These are phyloP conservation scores for Prunus yedoensis DNA, from an alignment of 331 rosid species.

Conservation along the genomic window DNA sequence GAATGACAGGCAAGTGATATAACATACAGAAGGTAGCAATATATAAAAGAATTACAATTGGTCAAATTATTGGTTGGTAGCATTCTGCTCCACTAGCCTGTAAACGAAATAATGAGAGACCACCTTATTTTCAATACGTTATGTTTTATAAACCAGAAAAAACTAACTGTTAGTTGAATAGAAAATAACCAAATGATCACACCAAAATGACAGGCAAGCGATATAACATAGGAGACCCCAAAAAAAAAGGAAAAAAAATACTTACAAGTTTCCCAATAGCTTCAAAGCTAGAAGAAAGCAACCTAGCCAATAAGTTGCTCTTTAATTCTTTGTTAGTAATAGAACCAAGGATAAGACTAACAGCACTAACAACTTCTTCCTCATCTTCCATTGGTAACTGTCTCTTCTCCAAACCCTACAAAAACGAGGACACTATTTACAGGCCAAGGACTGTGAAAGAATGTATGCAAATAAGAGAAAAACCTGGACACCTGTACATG, in stretches of 20 bases:
- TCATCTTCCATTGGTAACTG: constrained; percentile 88
- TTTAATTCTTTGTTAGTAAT: constrained; percentile 76
- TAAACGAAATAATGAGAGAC: not conserved
- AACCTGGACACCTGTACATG: constrained; percentile 2
- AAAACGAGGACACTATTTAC: constrained; percentile 19
- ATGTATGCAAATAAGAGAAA: constrained; percentile 19
- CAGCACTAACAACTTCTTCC: constrained; percentile 88
- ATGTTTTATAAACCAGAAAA: not conserved
- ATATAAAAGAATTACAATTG: not conserved
- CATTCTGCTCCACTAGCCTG: not conserved
- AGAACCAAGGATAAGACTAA: constrained; percentile 80
- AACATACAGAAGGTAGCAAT: not conserved
- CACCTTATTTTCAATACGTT: not conserved
- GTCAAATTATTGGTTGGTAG: not conserved
- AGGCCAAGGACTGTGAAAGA: constrained; percentile 22
- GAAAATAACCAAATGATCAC: not conserved
- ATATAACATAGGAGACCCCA: not conserved
- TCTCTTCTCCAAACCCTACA: constrained; percentile 80
- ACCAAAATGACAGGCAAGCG: not conserved
- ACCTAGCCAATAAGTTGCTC: constrained; percentile 75
- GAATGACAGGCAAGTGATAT: not conserved
- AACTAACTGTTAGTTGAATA: not conserved
- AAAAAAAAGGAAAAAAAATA: constrained; percentile 9
- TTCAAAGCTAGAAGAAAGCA: constrained; percentile 88
- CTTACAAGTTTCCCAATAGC: constrained; percentile 93